Evolutionary conservation across 805 yeast species (phyloP).

Genomic region (Yamadazyma nakazawae): DNA sequence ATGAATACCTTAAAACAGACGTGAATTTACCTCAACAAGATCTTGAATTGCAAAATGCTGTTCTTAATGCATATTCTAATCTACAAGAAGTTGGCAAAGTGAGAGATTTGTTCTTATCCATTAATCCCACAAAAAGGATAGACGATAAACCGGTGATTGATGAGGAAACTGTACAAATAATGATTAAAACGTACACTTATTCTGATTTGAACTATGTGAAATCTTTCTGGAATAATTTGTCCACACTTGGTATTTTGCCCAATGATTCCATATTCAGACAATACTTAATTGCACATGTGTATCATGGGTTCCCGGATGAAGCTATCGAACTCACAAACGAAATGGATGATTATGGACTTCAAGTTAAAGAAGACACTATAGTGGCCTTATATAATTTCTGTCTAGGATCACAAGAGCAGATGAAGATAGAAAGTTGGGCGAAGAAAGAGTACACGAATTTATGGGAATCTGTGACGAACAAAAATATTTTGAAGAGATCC

Average conservation of each 20-base stretch:
- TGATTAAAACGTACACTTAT: conserved; percentile 60
- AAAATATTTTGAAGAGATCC: conserved; percentile 26
- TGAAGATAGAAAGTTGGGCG: conserved; percentile 34
- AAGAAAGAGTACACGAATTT: conserved; percentile 19
- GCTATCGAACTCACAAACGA: conserved; percentile 52
- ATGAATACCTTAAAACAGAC: conserved; percentile 63
- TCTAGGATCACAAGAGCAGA: conserved; percentile 27
- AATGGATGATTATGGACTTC: conserved; percentile 47
- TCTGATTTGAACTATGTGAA: conserved; percentile 54
- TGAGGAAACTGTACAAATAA: conserved; percentile 61
- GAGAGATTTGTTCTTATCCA: conserved; percentile 57
- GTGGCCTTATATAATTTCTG: conserved; percentile 47
- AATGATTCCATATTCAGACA: conserved; percentile 52
- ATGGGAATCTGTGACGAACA: conserved; percentile 26
- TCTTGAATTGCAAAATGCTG: conserved; percentile 54
- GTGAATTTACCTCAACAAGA: conserved; percentile 48
- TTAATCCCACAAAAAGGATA: conserved; percentile 42
- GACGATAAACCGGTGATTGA: conserved; percentile 35
- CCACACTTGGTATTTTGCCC: conserved; percentile 51
- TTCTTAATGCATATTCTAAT: conserved; percentile 62
- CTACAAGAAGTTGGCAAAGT: conserved; percentile 55
- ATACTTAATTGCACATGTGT: conserved; percentile 66
- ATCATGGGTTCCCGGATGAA: conserved; percentile 54
- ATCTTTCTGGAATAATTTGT: conserved; percentile 58
- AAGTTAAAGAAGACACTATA: conserved; percentile 43